Percentiles rank a stretch among this genome's conserved stretches.
phyloP scores from a whole-genome alignment of 192 early-diverging fungal species.

The Backusella circina region DNA sequence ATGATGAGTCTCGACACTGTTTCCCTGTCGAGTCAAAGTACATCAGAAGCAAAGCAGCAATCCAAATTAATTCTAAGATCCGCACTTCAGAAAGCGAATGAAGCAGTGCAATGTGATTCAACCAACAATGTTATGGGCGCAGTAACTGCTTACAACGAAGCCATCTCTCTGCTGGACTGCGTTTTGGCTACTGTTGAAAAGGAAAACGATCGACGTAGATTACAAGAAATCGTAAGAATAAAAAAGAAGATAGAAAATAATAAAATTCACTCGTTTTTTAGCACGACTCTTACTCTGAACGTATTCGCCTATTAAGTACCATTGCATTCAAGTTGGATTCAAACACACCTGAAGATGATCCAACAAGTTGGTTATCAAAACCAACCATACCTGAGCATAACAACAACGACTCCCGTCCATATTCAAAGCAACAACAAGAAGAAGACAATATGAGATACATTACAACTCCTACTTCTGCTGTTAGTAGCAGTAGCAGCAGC shows the following conservation, averaged over 20 bases:
- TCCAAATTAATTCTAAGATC: constrained; percentile 31
- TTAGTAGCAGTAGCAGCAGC: not conserved
- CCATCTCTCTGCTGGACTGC: constrained; percentile 22
- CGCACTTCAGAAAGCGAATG: constrained; percentile 32
- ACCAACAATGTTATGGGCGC: constrained; percentile 32
- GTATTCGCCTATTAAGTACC: constrained; percentile 17
- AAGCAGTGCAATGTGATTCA: constrained; percentile 31
- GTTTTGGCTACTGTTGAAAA: constrained; percentile 23
- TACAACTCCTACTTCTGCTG: too few relatives aligned
- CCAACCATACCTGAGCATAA: not conserved
- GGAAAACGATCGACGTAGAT: constrained; percentile 20
- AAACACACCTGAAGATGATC: constrained; percentile 1
- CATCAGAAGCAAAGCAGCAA: constrained; percentile 11
- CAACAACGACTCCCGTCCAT: not conserved
- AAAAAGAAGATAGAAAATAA: not conserved
- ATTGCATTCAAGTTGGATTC: constrained; percentile 10
- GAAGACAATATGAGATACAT: too few relatives aligned
- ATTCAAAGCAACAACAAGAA: not conserved
- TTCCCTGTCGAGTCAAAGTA: not conserved
- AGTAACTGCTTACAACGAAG: constrained; percentile 33
- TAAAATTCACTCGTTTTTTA: constrained; percentile 5
- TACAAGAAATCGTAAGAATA: constrained; percentile 33
- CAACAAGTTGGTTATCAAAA: not conserved
- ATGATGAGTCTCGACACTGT: not conserved
- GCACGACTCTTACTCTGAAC: constrained; percentile 30